These are phyloP conservation scores for Penicillium argentinense DNA, from an alignment of 495 filamentous ascomycete genomes.

Conservation along the genomic window DNA sequence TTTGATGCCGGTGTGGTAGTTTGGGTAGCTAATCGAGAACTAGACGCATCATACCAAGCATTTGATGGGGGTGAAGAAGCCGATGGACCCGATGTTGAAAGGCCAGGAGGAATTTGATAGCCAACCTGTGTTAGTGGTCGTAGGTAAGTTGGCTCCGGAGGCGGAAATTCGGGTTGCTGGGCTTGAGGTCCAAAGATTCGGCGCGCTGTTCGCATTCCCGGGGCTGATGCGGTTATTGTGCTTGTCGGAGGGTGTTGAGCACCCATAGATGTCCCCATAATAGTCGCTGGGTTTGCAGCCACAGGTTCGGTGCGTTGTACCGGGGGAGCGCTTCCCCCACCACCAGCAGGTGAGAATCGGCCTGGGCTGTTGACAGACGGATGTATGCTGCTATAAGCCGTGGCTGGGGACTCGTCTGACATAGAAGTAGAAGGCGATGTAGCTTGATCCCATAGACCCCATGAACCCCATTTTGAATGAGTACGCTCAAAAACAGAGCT, in stretches of 20 bases:
- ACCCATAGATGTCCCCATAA: slow-evolving; percentile 8
- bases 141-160: slow-evolving; percentile 41
- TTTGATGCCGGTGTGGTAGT: slow-evolving; percentile 23
- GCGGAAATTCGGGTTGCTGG: slow-evolving; percentile 20
- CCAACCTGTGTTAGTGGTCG: slow-evolving; percentile 27
- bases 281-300: slow-evolving; percentile 6
- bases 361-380: slow-evolving; percentile 16
- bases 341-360: slow-evolving; percentile 18
- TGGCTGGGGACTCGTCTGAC: slow-evolving; percentile 30
- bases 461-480: slow-evolving; percentile 54
- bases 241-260: slow-evolving; percentile 17
- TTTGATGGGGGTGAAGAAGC: slow-evolving; percentile 9
- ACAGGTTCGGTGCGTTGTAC: slow-evolving; percentile 15
- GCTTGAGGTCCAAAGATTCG: slow-evolving; percentile 20
- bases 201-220: slow-evolving; percentile 23
- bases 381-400: slow-evolving; percentile 8
- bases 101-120: slow-evolving; percentile 14
- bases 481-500: slow-evolving; percentile 66
- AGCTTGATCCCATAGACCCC: slow-evolving; percentile 45
- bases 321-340: slow-evolving; percentile 2
- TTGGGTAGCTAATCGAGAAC: slow-evolving; percentile 16
- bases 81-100: slow-evolving; percentile 15
- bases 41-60: slow-evolving; percentile 31
- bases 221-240: slow-evolving; percentile 19
- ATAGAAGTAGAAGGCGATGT: slow-evolving; percentile 35